phyloP scores from a whole-genome alignment of 2,329 filamentous ascomycete genomes.

The Cryphonectria nitschkei region DNA sequence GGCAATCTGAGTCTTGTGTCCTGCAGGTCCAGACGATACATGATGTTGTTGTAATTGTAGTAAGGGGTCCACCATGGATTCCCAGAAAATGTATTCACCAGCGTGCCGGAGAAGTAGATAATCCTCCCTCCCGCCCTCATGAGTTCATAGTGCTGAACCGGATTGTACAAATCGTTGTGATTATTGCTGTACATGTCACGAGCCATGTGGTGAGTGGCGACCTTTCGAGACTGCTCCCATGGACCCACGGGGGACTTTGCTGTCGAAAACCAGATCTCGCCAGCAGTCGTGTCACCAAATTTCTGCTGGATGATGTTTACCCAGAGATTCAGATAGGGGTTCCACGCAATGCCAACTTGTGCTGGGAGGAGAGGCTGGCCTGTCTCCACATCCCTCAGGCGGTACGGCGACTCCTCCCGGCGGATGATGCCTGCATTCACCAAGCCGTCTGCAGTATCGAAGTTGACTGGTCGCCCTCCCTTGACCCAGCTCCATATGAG shows the following conservation, averaged over 20 bases:
- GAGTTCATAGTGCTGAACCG: constrained; percentile 27
- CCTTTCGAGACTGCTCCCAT: constrained; percentile 24
- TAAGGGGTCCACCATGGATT: constrained; percentile 25
- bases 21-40: constrained; percentile 26
- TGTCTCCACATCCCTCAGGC: constrained; percentile 18
- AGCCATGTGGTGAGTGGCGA: constrained; percentile 27
- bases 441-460: constrained; percentile 20
- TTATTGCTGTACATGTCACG: constrained; percentile 19
- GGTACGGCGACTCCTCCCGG: constrained; percentile 25
- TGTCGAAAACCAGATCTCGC: constrained; percentile 26
- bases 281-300: constrained; percentile 20
- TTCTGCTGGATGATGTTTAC: constrained; percentile 26
- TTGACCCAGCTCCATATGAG: constrained; percentile 26
- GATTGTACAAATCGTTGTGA: constrained; percentile 28
- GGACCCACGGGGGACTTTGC: constrained; percentile 25
- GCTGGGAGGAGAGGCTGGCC: constrained; percentile 18
- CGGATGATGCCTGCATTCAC: constrained; percentile 15
- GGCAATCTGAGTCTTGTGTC: constrained; percentile 21
- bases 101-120: constrained; percentile 27
- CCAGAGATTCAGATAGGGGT: constrained; percentile 25
- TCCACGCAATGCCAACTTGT: constrained; percentile 27
- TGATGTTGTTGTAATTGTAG: constrained; percentile 30
- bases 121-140: constrained; percentile 23
- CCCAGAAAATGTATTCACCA: constrained; percentile 28
- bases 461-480: constrained; percentile 25